Base-by-base conservation (phyloP, 257 asterid species). In the Buddleja alternifolia region DNA sequence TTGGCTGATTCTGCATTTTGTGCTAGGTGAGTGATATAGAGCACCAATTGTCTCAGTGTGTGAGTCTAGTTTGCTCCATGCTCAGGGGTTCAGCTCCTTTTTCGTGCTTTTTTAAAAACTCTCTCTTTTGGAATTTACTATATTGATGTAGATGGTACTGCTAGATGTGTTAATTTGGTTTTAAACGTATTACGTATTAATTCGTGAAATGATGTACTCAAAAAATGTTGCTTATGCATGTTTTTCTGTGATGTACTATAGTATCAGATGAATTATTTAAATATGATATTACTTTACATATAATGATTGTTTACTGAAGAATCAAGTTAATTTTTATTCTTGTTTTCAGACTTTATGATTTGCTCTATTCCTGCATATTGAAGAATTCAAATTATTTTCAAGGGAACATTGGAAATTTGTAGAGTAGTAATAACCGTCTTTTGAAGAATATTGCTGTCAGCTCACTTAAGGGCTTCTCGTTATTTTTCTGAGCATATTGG, bases 1-100 rank as follows among this genome's bases (percentile, higher is more conserved):
- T 34, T 72, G 69, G 71, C 57, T 62, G 69, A 60, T 60, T 68
- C 63, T 69, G 62, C 63, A 70, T 70, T 70, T 69, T 66, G 52
- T 48, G 29, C 23, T 40, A 34, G 73, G 63, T 23, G 71, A n/a
- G n/a, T n/a, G n/a, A n/a, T n/a, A 29, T 67, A 68, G 23, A 40
- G 25, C 45, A 7, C 53, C 23, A 3, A 60, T 41, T 45, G 23
- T n/a, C 42, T 41, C 54, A 66, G 67, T 72, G 69, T 60, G 56
- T 70, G 48, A 63, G 83, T 57, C 59, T 69, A 65, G 74, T 53
- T 45, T 46, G 64, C 64, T 57, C 62, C 54, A 41, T 65, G 65
- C 64, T 56, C 78, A 40, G n/a, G 63, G 69, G 25, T 53, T 36
- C 21, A 67, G 59, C 45, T 69, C 67, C 42, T 48, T 42, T 55